phyloP scores from a whole-genome alignment of 2,329 filamentous ascomycete species.

The Colletotrichum eremochloae region DNA sequence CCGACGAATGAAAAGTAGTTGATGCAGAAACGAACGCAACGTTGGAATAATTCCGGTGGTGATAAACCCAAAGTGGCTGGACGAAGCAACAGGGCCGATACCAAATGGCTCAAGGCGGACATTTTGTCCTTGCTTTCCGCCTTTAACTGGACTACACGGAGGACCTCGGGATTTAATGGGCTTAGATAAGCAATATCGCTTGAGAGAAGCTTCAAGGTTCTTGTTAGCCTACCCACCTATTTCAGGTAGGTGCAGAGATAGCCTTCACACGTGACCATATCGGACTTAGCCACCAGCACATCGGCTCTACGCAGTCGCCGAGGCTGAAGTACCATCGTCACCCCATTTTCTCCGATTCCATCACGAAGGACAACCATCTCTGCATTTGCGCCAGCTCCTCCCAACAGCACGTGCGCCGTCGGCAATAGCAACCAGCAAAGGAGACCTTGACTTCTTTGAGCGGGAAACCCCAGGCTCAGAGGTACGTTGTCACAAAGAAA shows the following conservation, averaged over 20 bases:
- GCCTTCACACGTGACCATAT: neutral
- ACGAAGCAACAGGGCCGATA: neutral
- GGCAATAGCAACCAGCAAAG: conserved; percentile 25
- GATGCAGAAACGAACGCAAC: conserved; percentile 31
- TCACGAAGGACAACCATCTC: conserved; percentile 14
- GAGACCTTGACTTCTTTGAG: conserved; percentile 49
- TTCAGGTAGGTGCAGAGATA: neutral
- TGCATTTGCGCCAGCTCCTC: conserved; percentile 31
- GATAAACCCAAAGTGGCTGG: conserved; percentile 3
- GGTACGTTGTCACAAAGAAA: conserved; percentile 60
- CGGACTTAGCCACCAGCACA: conserved; percentile 22
- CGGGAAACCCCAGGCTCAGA: conserved; percentile 58
- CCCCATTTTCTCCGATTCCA: conserved; percentile 13
- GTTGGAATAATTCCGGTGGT: neutral
- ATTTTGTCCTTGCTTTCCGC: conserved; percentile 35
- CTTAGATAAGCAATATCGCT: conserved; percentile 24
- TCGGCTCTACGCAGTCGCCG: conserved; percentile 18
- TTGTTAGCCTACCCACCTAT: no score
- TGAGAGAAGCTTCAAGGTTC: conserved; percentile 1
- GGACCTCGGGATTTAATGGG: conserved; percentile 22
- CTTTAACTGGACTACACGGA: conserved; percentile 15
- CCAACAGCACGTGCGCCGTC: conserved; percentile 7
- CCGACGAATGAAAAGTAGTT: conserved; percentile 31
- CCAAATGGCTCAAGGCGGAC: conserved; percentile 36
- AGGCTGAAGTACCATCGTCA: conserved; percentile 29